Evolutionary conservation across 2,329 filamentous ascomycete genomes (phyloP).

Genomic region (Aspergillus hiratsukae): DNA sequence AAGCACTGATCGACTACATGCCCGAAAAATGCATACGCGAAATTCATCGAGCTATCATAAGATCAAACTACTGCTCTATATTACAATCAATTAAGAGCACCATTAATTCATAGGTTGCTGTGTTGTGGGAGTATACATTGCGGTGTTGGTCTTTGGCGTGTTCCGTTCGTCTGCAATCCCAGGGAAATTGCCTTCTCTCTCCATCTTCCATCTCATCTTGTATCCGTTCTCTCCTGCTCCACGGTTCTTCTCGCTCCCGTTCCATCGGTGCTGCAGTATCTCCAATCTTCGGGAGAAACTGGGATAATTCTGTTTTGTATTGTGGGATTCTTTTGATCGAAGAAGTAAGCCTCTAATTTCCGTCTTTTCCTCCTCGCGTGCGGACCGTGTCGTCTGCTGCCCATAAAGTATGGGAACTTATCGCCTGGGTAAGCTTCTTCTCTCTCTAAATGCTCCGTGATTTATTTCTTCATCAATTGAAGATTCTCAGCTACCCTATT

Average conservation of each 20-base stretch:
- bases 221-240: constrained; percentile 1
- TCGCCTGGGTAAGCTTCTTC: constrained; percentile 12
- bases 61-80: not conserved
- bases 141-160: constrained; percentile 20
- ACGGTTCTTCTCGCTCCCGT: not conserved
- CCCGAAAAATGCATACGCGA: not conserved
- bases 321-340: not conserved
- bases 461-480: not conserved
- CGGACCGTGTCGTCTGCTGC: not conserved
- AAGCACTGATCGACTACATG: not conserved
- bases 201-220: constrained; percentile 7
- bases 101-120: not conserved
- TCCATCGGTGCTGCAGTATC: not conserved
- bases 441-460: not conserved
- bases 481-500: not conserved
- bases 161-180: constrained; percentile 13
- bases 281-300: not conserved
- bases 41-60: not conserved
- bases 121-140: constrained; percentile 4
- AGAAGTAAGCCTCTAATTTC: not conserved
- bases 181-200: not conserved
- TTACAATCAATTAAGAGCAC: not conserved
- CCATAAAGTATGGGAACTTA: constrained; percentile 11
- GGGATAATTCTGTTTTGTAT: not conserved
- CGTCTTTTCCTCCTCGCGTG: not conserved